These are phyloP conservation scores for Senecio squalidus DNA, from an alignment of 140 eudicot genomes.

Conservation along the genomic window DNA sequence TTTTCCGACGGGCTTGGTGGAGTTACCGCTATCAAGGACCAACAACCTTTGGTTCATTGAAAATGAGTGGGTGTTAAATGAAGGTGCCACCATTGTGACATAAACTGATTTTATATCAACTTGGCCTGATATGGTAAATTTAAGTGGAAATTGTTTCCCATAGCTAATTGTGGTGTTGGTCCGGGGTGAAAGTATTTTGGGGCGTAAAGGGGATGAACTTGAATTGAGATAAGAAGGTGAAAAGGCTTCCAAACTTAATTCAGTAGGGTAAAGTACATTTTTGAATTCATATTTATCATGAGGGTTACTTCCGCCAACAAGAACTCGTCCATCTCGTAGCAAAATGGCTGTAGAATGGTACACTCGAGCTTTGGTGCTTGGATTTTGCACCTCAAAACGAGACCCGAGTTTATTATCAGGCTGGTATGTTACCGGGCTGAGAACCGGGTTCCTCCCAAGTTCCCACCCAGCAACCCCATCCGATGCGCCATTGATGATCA, in stretches of 20 bases:
- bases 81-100: conserved; percentile 71
- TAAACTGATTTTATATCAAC: conserved; percentile 23
- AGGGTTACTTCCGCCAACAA: conserved; percentile 84
- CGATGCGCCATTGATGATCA: conserved; percentile 56
- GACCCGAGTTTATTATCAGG: conserved; percentile 39
- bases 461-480: conserved; percentile 67
- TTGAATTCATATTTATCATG: conserved; percentile 39
- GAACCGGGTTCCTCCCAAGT: conserved; percentile 42
- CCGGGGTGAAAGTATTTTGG: conserved; percentile 33
- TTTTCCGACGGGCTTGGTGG: conserved; percentile 2
- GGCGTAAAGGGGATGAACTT: conserved; percentile 27
- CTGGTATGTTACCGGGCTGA: conserved; percentile 46
- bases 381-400: conserved; percentile 46
- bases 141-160: conserved; percentile 16
- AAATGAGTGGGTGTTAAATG: conserved; percentile 72
- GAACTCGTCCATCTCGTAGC: conserved; percentile 58
- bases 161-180: conserved; percentile 28
- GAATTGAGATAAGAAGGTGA: conserved; percentile 56
- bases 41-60: conserved; percentile 64
- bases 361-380: conserved; percentile 45
- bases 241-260: conserved; percentile 53
- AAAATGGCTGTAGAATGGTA: conserved; percentile 63
- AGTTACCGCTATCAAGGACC: conserved; percentile 6
- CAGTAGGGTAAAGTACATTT: conserved; percentile 54
- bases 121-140: conserved; percentile 29